A percentile compares a stretch with the other conserved stretches of the same genome.
phyloP scores from a whole-genome alignment of 352 stramenopile genomes.

The Globisporangium solare region DNA sequence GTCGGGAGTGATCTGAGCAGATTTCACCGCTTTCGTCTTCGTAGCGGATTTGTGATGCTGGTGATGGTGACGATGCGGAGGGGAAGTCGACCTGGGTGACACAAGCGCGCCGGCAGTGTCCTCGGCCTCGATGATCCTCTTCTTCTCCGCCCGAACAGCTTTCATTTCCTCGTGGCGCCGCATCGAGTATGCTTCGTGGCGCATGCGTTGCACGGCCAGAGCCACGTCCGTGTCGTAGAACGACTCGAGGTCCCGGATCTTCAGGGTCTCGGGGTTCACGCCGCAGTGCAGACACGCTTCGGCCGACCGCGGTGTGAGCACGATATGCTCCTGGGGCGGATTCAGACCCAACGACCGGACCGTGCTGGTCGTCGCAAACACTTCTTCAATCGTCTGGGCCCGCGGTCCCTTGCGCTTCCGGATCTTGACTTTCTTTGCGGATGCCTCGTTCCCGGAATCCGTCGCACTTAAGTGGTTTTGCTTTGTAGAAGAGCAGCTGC shows the following conservation, averaged over 20 bases:
- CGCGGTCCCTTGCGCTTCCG: slow-evolving; percentile 57
- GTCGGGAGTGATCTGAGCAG: slow-evolving; percentile 21
- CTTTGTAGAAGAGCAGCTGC: not conserved
- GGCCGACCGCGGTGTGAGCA: slow-evolving; percentile 85
- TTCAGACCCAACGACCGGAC: slow-evolving; percentile 67
- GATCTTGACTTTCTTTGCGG: slow-evolving; percentile 41
- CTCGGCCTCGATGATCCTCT: slow-evolving; percentile 48
- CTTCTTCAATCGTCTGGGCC: slow-evolving; percentile 69
- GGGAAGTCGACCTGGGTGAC: slow-evolving; percentile 8
- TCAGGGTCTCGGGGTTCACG: slow-evolving; percentile 90
- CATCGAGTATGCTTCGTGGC: slow-evolving; percentile 91
- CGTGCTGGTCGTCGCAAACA: slow-evolving; percentile 74
- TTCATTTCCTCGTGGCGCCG: slow-evolving; percentile 91
- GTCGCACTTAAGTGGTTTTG: too few relatives aligned
- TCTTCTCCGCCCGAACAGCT: slow-evolving; percentile 72
- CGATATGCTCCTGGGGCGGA: slow-evolving; percentile 61
- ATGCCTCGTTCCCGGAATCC: too few relatives aligned
- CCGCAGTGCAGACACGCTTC: slow-evolving; percentile 88
- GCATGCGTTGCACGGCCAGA: slow-evolving; percentile 86
- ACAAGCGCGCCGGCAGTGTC: slow-evolving; percentile 17
- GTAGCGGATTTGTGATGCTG: slow-evolving; percentile 6
- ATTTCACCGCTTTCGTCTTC: slow-evolving; percentile 6
- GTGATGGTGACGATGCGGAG: slow-evolving; percentile 9
- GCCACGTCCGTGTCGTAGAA: slow-evolving; percentile 85
- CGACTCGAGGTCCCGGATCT: slow-evolving; percentile 89